Evolutionary conservation across 345 rosid genomes (phyloP).

Genomic region (Eucalyptus tenuipes): DNA sequence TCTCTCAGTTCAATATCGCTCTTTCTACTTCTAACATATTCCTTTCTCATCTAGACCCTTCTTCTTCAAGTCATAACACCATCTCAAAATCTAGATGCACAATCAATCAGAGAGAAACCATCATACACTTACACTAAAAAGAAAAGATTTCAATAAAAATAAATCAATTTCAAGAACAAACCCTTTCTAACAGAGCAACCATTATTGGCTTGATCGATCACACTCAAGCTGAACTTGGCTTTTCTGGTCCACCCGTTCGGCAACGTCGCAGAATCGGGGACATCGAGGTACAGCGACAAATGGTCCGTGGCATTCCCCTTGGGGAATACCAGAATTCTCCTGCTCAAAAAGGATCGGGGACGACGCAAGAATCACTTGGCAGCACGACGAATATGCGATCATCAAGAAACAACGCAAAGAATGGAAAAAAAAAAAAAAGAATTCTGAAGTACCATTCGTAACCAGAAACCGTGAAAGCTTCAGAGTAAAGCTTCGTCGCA

Average conservation of each 20-base stretch:
- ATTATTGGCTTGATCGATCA: not conserved
- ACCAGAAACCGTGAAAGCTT: not conserved
- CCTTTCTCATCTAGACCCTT: not conserved
- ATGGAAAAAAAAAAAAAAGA: not conserved
- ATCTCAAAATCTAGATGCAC: not conserved
- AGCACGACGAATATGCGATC: not conserved
- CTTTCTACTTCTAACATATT: not conserved
- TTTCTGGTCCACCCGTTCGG: not conserved
- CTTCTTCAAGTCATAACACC: not conserved
- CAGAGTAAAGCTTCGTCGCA: not conserved
- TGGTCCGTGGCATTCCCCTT: not conserved
- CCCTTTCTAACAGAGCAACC: not conserved
- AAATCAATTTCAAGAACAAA: not conserved
- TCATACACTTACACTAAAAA: not conserved
- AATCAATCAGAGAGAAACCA: not conserved
- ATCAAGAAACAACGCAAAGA: not conserved
- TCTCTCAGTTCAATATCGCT: not conserved
- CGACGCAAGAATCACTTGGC: not conserved
- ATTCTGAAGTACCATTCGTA: not conserved
- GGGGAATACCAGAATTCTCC: not conserved
- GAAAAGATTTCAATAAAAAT: not conserved
- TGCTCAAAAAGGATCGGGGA: not conserved
- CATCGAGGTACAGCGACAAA: not conserved
- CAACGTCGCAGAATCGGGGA: not conserved
- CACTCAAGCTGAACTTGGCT: not conserved